Conservation (phyloP, 1,139 yeast species). For the Yamadazyma songkhlaensis region DNA sequence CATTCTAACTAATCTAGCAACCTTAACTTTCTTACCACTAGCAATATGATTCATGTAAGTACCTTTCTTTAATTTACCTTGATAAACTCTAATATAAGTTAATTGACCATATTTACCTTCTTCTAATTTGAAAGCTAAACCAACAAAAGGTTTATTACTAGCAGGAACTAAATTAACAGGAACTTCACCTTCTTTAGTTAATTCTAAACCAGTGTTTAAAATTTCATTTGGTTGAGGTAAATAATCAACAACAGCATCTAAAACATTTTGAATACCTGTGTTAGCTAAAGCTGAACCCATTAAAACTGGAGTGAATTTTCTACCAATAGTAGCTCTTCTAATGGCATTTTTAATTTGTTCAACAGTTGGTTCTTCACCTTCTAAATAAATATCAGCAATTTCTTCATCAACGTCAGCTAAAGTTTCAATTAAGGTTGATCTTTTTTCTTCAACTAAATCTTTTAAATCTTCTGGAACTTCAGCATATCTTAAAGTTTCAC, state of each 20-base stretch:
- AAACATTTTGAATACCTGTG: conserved; percentile 90
- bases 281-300: conserved; percentile 99
- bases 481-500: conserved; percentile 62
- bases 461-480: conserved; percentile 74
- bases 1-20: conserved; percentile 96
- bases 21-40: conserved; percentile 90
- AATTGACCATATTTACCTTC: conserved; percentile 98
- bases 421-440: conserved; percentile 82
- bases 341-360: conserved; percentile 86
- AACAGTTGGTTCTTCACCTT: conserved; percentile 82
- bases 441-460: conserved; percentile 78
- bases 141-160: conserved; percentile 79
- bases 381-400: conserved; percentile 88
- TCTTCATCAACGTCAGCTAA: conserved; percentile 98
- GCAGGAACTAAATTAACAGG: conserved; percentile 78
- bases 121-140: conserved; percentile 95
- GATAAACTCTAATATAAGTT: conserved; percentile 94
- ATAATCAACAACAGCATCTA: conserved; percentile 94
- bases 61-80: conserved; percentile 92
- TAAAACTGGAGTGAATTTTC: conserved; percentile 95
- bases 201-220: conserved; percentile 83
- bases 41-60: conserved; percentile 84
- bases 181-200: conserved; percentile 48
- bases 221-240: conserved; percentile 94
- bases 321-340: conserved; percentile 93